These are phyloP conservation scores for Pichia kudriavzevii DNA, from an alignment of 1,139 yeast genomes.

Conservation along the genomic window DNA sequence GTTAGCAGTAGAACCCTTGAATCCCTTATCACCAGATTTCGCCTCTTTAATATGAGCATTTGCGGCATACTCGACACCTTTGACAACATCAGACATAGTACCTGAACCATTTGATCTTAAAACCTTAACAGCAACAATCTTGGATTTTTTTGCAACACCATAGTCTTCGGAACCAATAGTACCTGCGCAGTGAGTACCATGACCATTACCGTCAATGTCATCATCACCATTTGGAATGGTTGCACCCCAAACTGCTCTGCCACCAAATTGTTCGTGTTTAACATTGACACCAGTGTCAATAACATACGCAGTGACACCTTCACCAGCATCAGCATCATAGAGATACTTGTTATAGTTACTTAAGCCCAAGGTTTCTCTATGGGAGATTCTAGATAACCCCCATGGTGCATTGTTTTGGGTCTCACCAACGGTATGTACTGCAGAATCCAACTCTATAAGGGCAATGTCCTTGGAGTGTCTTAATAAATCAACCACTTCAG, in stretches of 20 bases:
- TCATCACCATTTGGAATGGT: conserved; percentile 80
- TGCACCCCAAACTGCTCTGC: conserved; percentile 92
- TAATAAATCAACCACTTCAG: conserved; percentile 61
- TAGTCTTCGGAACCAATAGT: conserved; percentile 66
- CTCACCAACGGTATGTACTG: conserved; percentile 55
- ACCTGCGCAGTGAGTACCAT: conserved; percentile 89
- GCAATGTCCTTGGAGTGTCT: conserved; percentile 68
- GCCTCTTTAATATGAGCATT: conserved; percentile 54
- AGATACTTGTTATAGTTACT: conserved; percentile 81
- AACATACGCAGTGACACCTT: conserved; percentile 87
- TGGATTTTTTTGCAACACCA: conserved; percentile 75
- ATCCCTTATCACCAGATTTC: conserved; percentile 51
- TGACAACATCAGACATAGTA: conserved; percentile 71
- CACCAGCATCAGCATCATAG: conserved; percentile 78
- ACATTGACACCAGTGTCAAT: conserved; percentile 90
- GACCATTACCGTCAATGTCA: conserved; percentile 90
- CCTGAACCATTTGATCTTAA: conserved; percentile 74
- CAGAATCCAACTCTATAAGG: conserved; percentile 73
- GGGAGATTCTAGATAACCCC: conserved; percentile 94
- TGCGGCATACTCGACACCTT: conserved; percentile 76
- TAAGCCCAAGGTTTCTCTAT: conserved; percentile 69
- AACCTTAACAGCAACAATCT: conserved; percentile 71
- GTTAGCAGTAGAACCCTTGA: conserved; percentile 82
- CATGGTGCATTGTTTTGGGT: conserved; percentile 84
- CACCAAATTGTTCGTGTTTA: conserved; percentile 75